Base-by-base conservation (phyloP, 306 rosid genomes). In the Rosa multiflora region DNA sequence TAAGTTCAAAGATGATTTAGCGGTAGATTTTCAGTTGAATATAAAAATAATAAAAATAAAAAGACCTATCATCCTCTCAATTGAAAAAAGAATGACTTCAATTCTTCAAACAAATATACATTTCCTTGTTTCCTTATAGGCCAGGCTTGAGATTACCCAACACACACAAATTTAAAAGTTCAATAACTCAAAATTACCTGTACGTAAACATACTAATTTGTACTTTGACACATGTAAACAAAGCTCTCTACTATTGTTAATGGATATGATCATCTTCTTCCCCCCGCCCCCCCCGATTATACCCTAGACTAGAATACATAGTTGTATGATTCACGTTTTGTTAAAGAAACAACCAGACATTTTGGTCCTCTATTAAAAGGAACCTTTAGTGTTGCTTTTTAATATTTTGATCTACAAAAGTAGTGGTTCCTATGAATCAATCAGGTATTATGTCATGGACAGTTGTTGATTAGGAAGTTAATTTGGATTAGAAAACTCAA, bases 341-440 rank as follows among this genome's bases (percentile, higher is more conserved):
- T 39, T 52, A 17, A 44, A 15, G 43, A 62, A 75, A 14, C 52
- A 61, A 26, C 58, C 56, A 59, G 43, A 10, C 43, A 15, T n/a
- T 12, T 14, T 0, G 61, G n/a, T 21, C 20, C 17, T 13, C 46
- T 4, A 14, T 23, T 13, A 5, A 40, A 62, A 62, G 42, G 14
- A 47, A 39, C 37, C 62, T 51, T 9, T 67, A 14, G 37, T n/a
- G 11, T 44, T 48, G 5, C 29, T 61, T 72, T 62, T 61, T 46
- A 1, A n/a, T 56, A 53, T 43, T 56, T 55, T 78, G 46, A 69
- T 78, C n/a, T 44, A 2, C 17, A 42, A 78, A 78, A 56, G 15
- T 29, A 71, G 76, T 47, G 82, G 72, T 35, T 32, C 23, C 20
- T 10, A 13, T 21, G 10, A 46, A 10, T 40, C 51, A 64, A 37